Percentiles rank a stretch among this genome's conserved stretches.
Conservation (phyloP, 2,329 filamentous ascomycete genomes). For the Cladosporium sp. region DNA sequence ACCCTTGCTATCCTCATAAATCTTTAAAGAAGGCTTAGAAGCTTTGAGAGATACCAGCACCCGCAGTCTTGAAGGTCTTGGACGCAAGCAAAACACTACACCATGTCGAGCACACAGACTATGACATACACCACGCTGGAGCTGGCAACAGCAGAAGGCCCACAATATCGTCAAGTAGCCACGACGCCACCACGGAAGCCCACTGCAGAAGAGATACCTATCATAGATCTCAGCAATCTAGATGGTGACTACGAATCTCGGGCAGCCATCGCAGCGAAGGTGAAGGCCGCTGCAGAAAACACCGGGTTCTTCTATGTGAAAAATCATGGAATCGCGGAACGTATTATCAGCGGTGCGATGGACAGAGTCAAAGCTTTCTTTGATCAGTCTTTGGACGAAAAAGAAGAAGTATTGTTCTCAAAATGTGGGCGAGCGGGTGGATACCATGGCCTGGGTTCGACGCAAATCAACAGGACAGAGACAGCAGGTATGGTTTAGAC, state of each 20-base stretch:
- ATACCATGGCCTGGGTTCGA: conserved; percentile 69
- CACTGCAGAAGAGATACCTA: background rate
- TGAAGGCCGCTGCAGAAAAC: background rate
- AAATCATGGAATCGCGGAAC: conserved; percentile 65
- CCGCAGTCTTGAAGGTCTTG: background rate
- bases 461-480: conserved; percentile 58
- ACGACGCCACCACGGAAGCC: background rate
- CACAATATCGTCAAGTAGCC: background rate
- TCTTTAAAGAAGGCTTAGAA: too few species aligned
- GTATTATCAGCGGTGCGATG: background rate
- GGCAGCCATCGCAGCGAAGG: background rate
- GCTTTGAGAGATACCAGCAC: background rate
- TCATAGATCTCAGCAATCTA: conserved; percentile 1
- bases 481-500: conserved; percentile 53
- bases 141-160: background rate
- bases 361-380: conserved; percentile 27
- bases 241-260: background rate
- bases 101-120: background rate
- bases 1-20: too few species aligned
- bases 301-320: conserved; percentile 84
- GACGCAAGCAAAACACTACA: background rate
- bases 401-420: conserved; percentile 62
- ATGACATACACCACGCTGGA: background rate
- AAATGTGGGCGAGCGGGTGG: conserved; percentile 59
- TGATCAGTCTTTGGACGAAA: conserved; percentile 35